These are phyloP conservation scores for Candida nanaspora DNA, from an alignment of 805 yeast species.

Conservation along the genomic window DNA sequence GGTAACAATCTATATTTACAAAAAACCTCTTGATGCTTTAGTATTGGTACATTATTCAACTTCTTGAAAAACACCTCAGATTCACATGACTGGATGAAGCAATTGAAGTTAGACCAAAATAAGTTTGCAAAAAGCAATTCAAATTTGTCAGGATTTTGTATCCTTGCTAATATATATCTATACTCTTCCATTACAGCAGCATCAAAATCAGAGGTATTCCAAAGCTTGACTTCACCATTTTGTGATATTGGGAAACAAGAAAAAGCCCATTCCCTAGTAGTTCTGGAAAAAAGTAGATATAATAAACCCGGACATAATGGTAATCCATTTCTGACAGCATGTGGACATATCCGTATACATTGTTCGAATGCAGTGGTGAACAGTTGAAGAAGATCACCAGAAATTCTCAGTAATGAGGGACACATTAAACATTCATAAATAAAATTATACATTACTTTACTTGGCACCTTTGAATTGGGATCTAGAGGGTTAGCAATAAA, in stretches of 20 bases:
- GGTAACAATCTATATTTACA: slow-evolving; percentile 4
- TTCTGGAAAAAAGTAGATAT: slow-evolving; percentile 40
- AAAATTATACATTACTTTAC: background rate
- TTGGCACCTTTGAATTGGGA: background rate
- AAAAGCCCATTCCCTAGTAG: slow-evolving; percentile 45
- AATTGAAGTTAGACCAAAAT: slow-evolving; percentile 41
- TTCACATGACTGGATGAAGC: slow-evolving; percentile 30
- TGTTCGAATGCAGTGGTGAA: slow-evolving; percentile 30
- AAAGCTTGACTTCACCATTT: background rate
- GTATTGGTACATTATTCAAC: slow-evolving; percentile 10
- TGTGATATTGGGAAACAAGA: slow-evolving; percentile 16
- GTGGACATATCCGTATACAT: slow-evolving; percentile 5
- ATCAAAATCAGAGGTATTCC: slow-evolving; percentile 16
- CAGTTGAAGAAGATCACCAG: no score
- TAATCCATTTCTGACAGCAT: slow-evolving; percentile 6
- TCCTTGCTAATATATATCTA: slow-evolving; percentile 38
- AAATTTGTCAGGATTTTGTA: slow-evolving; percentile 48
- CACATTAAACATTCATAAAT: slow-evolving; percentile 42
- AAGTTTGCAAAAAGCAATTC: slow-evolving; percentile 29
- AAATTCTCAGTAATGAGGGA: slow-evolving; percentile 45
- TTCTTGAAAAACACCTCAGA: slow-evolving; percentile 26
- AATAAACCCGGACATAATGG: slow-evolving; percentile 42
- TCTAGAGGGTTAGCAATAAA: background rate
- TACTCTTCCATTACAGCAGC: slow-evolving; percentile 48
- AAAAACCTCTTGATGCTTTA: slow-evolving; percentile 12